Conservation (phyloP, 345 rosid genomes). For the Citrus sp. region DNA sequence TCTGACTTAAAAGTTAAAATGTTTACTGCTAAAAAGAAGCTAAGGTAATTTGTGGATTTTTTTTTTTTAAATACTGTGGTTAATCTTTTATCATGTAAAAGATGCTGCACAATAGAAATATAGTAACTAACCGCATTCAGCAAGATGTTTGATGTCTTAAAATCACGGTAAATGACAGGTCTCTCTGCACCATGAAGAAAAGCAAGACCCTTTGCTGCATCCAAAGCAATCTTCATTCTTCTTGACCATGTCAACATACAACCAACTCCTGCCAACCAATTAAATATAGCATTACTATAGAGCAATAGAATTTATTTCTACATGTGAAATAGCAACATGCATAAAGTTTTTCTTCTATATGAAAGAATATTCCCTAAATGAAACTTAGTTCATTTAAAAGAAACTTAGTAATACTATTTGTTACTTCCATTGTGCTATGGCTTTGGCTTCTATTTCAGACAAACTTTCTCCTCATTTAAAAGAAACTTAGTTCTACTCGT, state of each 20-base stretch:
- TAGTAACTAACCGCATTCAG: slow-evolving; percentile 60
- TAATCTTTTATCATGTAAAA: too few species aligned
- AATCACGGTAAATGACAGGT: slow-evolving; percentile 90
- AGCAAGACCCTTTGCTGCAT: slow-evolving; percentile 94
- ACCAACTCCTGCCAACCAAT: slow-evolving; percentile 65
- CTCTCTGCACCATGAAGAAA: slow-evolving; percentile 93
- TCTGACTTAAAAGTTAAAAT: too few species aligned
- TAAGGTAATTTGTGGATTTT: neutral
- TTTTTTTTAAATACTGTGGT: neutral
- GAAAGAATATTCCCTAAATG: neutral
- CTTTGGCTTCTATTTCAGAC: neutral
- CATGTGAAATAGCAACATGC: neutral
- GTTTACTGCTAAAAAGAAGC: neutral
- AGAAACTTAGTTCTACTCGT: neutral
- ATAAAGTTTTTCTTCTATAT: neutral
- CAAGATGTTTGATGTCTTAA: slow-evolving; percentile 96
- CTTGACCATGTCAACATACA: slow-evolving; percentile 87
- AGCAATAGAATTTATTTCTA: neutral
- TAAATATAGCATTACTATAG: slow-evolving; percentile 14
- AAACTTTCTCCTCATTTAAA: neutral
- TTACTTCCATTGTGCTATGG: neutral
- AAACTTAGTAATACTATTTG: too few species aligned
- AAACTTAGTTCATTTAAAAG: too few species aligned
- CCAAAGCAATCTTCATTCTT: slow-evolving; percentile 90
- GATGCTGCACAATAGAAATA: neutral